These are phyloP conservation scores for Picea sitchensis DNA, from an alignment of 75 land plant genomes.

Conservation along the genomic window DNA sequence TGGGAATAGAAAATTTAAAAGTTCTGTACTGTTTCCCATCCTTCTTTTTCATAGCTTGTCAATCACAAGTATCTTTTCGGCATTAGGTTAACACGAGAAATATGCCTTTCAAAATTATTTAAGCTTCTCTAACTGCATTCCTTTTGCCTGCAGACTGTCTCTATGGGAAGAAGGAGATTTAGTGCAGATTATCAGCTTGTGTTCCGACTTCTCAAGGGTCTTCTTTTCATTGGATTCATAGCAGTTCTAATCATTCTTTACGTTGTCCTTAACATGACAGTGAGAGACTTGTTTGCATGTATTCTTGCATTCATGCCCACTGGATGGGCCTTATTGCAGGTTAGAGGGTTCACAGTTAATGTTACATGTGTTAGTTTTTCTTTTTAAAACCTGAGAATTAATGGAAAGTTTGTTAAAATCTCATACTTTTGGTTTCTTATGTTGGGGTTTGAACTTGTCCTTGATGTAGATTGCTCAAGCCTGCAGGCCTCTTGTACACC, in stretches of 20 bases:
- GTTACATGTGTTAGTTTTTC: slow-evolving; percentile 19
- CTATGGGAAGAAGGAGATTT: slow-evolving; percentile 73
- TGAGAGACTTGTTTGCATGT: slow-evolving; percentile 70
- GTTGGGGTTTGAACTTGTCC: background rate
- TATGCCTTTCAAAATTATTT: background rate
- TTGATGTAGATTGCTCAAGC: slow-evolving; percentile 72
- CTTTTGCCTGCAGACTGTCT: slow-evolving; percentile 48
- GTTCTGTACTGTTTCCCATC: background rate
- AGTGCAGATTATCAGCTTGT: slow-evolving; percentile 85
- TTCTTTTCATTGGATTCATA: slow-evolving; percentile 68
- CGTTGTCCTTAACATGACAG: slow-evolving; percentile 47
- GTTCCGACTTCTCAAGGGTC: slow-evolving; percentile 71
- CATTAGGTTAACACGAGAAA: background rate
- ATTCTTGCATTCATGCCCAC: slow-evolving; percentile 83
- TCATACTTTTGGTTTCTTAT: background rate
- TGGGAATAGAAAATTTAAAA: background rate
- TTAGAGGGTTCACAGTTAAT: background rate
- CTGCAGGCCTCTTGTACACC: slow-evolving; percentile 43
- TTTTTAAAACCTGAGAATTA: slow-evolving; percentile 1
- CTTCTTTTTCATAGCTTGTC: background rate
- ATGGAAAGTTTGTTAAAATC: background rate
- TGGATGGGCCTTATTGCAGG: slow-evolving; percentile 83
- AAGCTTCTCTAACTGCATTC: background rate
- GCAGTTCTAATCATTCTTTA: slow-evolving; percentile 58
- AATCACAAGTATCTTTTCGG: background rate